These are phyloP conservation scores for Primulina eburnea DNA, from an alignment of 257 asterid genomes.

Conservation along the genomic window DNA sequence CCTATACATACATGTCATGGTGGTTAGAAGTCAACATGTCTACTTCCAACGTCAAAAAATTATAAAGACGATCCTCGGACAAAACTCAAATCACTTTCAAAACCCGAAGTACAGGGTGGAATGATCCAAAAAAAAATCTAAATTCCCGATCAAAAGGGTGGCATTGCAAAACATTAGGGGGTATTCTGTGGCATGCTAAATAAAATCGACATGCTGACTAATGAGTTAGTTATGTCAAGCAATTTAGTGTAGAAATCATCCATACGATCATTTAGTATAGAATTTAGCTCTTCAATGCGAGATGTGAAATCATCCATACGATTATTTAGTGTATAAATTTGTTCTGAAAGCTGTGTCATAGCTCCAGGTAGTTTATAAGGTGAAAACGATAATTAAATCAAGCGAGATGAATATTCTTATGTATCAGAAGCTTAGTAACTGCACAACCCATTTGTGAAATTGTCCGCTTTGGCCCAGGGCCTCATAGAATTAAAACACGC, in stretches of 20 bases:
- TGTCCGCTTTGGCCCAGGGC: no score
- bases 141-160: constrained; percentile 17
- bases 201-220: constrained; percentile 15
- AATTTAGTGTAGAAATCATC: no score
- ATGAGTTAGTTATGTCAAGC: constrained; percentile 2
- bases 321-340: constrained; percentile 71
- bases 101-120: no score
- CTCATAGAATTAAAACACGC: no score
- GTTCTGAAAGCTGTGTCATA: constrained; percentile 74
- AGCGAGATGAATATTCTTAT: not conserved
- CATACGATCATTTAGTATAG: constrained; percentile 43
- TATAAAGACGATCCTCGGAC: no score
- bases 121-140: no score
- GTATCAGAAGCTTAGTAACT: not conserved
- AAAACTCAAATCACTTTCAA: no score
- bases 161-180: constrained; percentile 19
- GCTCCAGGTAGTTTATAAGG: constrained; percentile 45
- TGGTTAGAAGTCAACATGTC: no score
- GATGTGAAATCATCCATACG: constrained; percentile 90
- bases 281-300: constrained; percentile 68
- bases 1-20: no score
- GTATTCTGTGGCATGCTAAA: constrained; percentile 13
- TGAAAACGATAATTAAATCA: not conserved
- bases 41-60: no score
- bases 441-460: no score